Base-by-base conservation (phyloP, 345 rosid genomes). In the Odontarrhena argentea region DNA sequence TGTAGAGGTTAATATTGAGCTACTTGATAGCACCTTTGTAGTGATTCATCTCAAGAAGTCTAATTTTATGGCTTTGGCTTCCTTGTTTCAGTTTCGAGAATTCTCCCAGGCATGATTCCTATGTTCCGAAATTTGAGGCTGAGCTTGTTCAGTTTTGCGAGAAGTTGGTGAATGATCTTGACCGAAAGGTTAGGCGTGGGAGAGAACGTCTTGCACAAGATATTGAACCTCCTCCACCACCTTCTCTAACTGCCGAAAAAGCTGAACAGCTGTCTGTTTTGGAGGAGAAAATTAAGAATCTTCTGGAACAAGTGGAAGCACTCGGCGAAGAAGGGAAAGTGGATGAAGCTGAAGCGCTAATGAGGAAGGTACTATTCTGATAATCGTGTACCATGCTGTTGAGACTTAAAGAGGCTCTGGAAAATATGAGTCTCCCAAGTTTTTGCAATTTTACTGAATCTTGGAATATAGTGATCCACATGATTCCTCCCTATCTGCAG, bases 291-390 rank as follows among this genome's bases (percentile, higher is more conserved):
- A 81, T 91, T 59, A 95, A 95, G 79, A 89, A 87, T 76, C 82
- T 91, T 49, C 83, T 95, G 49, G 99, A 84, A 73, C 99, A 95
- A 80, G 99, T 91, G 62, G 99, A 95, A 67, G 77, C 86, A 44
- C 96, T 95, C 53, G 99, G 99, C 55, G 99, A 95, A 83, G 89
- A 86, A 74, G 99, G 97, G 52, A 91, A 95, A 81, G 97, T 95
- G 64, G 99, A 95, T 71, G 96, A 95, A 85, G 99, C 99, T 75
- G 96, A 95, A 83, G 97, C 97, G 42, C 88, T 94, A 5, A 94
- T 94, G 99, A 91, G 87, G 77, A 94, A 91, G 97, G 99, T 94
- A 71, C 4, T 63, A 22, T 59, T 60, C 53, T 53, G 26, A 42
- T 41, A 52, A 51, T 26, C 3, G 2, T 50, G 34, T 58, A 35